Percentiles rank a stretch among this genome's conserved stretches.
phyloP scores from a whole-genome alignment of 139 green algal genomes.

The Chlamydomonas applanata region DNA sequence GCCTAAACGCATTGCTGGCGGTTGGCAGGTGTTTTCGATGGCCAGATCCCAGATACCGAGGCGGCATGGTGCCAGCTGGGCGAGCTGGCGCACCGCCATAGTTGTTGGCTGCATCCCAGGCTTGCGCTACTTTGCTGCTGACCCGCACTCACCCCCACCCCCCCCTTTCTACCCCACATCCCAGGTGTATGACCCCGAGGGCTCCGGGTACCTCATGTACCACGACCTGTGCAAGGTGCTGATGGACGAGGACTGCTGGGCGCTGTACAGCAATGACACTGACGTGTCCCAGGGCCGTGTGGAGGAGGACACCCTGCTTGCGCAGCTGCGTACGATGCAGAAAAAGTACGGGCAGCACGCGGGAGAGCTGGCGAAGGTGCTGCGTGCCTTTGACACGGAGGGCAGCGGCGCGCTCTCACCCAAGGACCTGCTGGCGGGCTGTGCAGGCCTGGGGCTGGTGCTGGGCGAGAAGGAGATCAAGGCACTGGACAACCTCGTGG shows the following conservation, averaged over 20 bases:
- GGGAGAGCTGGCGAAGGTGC: conserved; percentile 24
- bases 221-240: too few species aligned
- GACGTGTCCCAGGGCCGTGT: conserved; percentile 22
- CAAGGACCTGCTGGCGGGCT: conserved; percentile 47
- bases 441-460: conserved; percentile 57
- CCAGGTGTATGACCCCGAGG: conserved; percentile 17
- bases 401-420: conserved; percentile 26
- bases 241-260: conserved; percentile 13
- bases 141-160: too few species aligned
- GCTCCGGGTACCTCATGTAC: conserved; percentile 5
- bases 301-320: conserved; percentile 17
- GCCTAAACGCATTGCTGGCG: too few species aligned
- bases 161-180: too few species aligned
- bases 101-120: too few species aligned
- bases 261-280: not conserved
- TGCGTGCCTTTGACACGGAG: conserved; percentile 22
- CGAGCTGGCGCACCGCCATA: too few species aligned
- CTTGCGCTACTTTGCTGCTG: too few species aligned
- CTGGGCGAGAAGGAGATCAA: conserved; percentile 51
- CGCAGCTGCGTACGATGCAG: too few species aligned
- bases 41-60: too few species aligned
- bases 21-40: too few species aligned
- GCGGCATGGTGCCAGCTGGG: too few species aligned
- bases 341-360: conserved; percentile 9
- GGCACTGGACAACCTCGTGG: conserved; percentile 10